Base-by-base conservation (phyloP, 768 basidiomycete species). In the Terana coerulea region DNA sequence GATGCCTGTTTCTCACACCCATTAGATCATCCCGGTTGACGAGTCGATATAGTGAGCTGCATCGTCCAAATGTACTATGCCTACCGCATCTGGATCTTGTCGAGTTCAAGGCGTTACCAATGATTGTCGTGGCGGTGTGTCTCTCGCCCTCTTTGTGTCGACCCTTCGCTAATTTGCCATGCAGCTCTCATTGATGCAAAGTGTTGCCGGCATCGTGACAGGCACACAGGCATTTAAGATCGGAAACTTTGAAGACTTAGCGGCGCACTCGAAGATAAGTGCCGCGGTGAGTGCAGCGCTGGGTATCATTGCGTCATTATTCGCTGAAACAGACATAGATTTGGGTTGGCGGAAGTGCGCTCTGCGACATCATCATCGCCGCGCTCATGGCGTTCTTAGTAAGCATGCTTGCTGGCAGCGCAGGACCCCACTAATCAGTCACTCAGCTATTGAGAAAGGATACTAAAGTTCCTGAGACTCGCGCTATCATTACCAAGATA, bases 351-450 rank as follows among this genome's bases (percentile, higher is more conserved):
- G 49, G 35, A 10, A 37, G 47, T 9, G 42, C 59, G 31, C 26
- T 62, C 3, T 58, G 59, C 19, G 67, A 69, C 44, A 54, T 64
- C 15, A 26, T 64, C 22, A 69, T 68, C 49, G 66, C 67, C 1
- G 26, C 41, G 6, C 15, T 26, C 5, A 61, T 67, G 31, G 53
- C 57, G 3, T 59, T 55, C 46, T 55, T 58, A 15, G 48, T 65
- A 43, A 59, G 62, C 17, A n/a, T n/a, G n/a, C n/a, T n/a, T 26
- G 14, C 22, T n/a, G 7, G 2, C 26, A 43, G 24, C 22, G 14
- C 24, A 7, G 21, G 12, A 19, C 24, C 24, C 28, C 10, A 12
- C 28, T 11, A 15, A n/a, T n/a, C 3, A 29, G 11, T 17, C n/a
- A 17, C 4, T 10, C 9, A 39, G 11, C 22, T n/a, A 19, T 22